Base-by-base conservation (phyloP, 2,329 filamentous ascomycete genomes). In the Colletotrichum zoysiae region DNA sequence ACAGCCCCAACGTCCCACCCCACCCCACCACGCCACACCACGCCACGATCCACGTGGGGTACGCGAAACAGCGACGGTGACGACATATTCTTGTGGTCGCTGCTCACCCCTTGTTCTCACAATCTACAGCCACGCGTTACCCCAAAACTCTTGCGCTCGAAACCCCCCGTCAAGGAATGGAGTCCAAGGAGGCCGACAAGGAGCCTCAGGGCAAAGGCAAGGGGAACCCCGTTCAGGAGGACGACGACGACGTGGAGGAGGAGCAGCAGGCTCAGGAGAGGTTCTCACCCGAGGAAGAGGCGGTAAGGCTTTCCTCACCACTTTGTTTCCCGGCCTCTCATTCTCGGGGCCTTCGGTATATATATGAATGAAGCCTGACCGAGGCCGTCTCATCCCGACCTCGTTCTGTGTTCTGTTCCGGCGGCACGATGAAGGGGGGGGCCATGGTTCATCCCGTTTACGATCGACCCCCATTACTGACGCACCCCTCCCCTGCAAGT, bases 251-350 rank as follows among this genome's bases (percentile, higher is more conserved):
- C 23, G 30, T 30, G 30, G 78, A 81, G 2, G 78, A 80, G 46
- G 8, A n/a, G 76, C 33, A 76, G 65, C 20, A 76, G 65, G 60
- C 78, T 33, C 75, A 75, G 74, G 80, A 78, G 58, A 82, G 76
- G 67, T 88, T 90, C 75, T 79, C 87, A 0, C 85, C 87, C 1
- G 86, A 89, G 67, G 86, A 90, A 77, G 88, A 90, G 82, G 84
- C 84, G 75, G 88, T 86, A 83, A 78, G 85, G 8, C 11, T 16
- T 18, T 23, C 1, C 5, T 5, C n/a, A 12, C 1, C 11, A 1
- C 3, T 40, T 7, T 11, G 7, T n/a, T 14, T 8, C 40, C 12
- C 16, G 14, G 18, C 53, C 8, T 30, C 6, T 12, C 23, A 42
- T 38, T 50, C 38, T 12, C 5, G 9, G 5, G 5, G 20, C 18